Evolutionary conservation across 176 grass and related monocot species (phyloP), one percentile per base, ranked within the genome.

Genomic region (Tillandsia leiboldiana): DNA sequence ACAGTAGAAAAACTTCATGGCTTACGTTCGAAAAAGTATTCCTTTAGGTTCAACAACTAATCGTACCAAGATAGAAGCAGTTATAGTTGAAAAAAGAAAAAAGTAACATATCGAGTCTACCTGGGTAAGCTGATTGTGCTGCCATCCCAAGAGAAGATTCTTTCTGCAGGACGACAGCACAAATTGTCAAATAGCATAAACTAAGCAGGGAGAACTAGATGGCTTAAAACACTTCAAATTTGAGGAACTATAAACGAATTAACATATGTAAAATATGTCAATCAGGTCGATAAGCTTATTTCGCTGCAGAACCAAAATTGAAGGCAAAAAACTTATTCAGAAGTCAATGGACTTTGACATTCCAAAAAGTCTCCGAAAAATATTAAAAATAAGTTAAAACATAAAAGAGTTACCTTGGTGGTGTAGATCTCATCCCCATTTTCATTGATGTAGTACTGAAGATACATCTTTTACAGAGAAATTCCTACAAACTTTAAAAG

Each of bases 371-470:
- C 33, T 42, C 3, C 0, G 33, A 42, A 42, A 42, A 20, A 61
- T 61, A 18, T 20, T 26, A 47, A 6, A 15, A 51, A n/a, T n/a
- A 65, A 73, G 50, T 9, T 13, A 11, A 56, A 74, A 48, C 53
- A 26, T 26, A 9, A 51, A 26, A 9, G 20, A 13, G 42, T 15
- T 56, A 51, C 8, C 88, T 99, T 99, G 62, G 94, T 93, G 62
- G 90, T 99, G 79, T 99, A 99, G 12, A 99, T 89, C 80, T 99
- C 93, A 49, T 80, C 87, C 0, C 94, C 94, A 56, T 99, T 93
- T 72, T 99, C 94, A 62, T 99, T 99, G 53, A 88, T 90, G 79
- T 99, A 99, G 70, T 67, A 93, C 73, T 93, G 94, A 20, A 99
- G 86, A 86, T 90, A 93, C 94, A 99, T 99, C 76, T 77, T 87